Base-by-base conservation (phyloP, 495 filamentous ascomycete species). In the Xylaria grammica region DNA sequence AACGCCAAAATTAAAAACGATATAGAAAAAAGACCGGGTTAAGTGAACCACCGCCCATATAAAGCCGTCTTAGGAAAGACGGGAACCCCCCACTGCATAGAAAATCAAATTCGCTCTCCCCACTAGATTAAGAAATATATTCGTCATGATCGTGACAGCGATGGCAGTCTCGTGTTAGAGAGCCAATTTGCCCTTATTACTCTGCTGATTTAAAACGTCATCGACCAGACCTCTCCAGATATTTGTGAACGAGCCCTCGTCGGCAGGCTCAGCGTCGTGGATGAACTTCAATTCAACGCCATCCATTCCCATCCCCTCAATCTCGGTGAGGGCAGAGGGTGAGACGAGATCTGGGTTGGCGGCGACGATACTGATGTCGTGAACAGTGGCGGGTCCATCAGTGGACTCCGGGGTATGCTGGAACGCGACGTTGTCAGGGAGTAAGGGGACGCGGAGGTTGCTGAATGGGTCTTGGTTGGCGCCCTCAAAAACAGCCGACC, bases 211-310 rank as follows among this genome's bases (percentile, higher is more conserved):
- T 56, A 81, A 69, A 1, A 82, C 75, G 68, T 82, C 80, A 27
- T 82, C 78, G 59, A 79, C 71, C 46, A 82, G 59, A 7, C 81
- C 81, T 67, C 72, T 79, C 72, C 81, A 82, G 36, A 82, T 42
- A 70, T 78, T 76, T 58, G 69, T 70, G 11, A 81, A 63, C 79
- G 30, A 58, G 71, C 27, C 70, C 69, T 62, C 73, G 66, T 71
- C 73, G 15, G 65, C 34, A 5, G 61, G 11, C 60, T 62, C 52
- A 17, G 70, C 53, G 1, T 76, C 74, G 49, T 80, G 75, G 54
- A 71, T 77, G 53, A 82, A 82, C 67, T 73, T 74, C 8, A 83
- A 66, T 70, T 81, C 78, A n/a, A 81, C 76, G 15, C 79, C 79
- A 51, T 82, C 81, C n/a, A 80, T 62, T 11, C 75, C 74, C 69